phyloP scores from a whole-genome alignment of 179 eudicot species.

The Gypsophila paniculata region DNA sequence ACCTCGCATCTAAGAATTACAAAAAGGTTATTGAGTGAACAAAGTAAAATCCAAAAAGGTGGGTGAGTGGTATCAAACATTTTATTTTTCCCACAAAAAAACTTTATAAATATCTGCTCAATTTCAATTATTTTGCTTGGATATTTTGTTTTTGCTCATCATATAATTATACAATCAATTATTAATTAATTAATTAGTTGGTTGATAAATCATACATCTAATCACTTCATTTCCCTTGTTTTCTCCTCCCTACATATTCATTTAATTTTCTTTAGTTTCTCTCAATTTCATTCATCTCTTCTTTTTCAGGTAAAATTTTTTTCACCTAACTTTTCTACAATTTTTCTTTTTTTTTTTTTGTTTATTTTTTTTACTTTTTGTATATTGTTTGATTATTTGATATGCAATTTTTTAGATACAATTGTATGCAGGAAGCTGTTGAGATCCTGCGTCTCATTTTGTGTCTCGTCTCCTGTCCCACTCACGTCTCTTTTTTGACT shows the following conservation, averaged over 20 bases:
- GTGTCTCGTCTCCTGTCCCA: no score
- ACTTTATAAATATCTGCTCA: neutral
- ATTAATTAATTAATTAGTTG: neutral
- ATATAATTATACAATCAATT: neutral
- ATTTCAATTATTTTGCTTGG: neutral
- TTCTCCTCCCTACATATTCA: slow-evolving; percentile 21
- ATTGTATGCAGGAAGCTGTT: no score
- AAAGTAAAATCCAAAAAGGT: neutral
- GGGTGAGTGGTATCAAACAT: no score
- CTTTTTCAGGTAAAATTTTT: slow-evolving; percentile 13
- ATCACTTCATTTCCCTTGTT: slow-evolving; percentile 18
- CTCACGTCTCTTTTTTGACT: no score
- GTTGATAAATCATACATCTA: neutral
- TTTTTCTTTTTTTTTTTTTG: neutral
- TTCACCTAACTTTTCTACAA: neutral
- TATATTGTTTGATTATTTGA: neutral
- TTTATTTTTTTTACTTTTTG: neutral
- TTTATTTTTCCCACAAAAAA: neutral
- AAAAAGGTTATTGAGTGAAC: neutral
- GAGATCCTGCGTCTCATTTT: no score
- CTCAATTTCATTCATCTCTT: slow-evolving; percentile 19
- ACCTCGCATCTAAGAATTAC: slow-evolving; percentile 1
- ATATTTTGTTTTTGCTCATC: neutral
- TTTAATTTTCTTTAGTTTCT: slow-evolving; percentile 23
- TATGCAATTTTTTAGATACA: no score